phyloP scores from a whole-genome alignment of 108 stramenopile genomes.

The Stephanodiscus triporus region DNA sequence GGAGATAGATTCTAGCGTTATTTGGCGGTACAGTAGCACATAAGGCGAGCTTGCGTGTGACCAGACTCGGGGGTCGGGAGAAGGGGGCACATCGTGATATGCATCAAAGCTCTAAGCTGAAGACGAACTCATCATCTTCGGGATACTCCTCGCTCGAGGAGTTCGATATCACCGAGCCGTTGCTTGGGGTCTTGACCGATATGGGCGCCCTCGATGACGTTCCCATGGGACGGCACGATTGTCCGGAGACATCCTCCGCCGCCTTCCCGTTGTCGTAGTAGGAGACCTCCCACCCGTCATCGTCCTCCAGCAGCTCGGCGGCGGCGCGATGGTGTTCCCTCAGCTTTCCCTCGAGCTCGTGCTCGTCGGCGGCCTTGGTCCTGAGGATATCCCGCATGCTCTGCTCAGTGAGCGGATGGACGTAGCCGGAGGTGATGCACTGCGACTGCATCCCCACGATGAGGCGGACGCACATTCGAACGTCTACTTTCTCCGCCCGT shows the following conservation, averaged over 20 bases:
- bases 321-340: background rate
- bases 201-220: background rate
- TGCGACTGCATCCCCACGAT: constrained; percentile 32
- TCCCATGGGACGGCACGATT: background rate
- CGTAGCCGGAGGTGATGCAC: constrained; percentile 14
- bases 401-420: constrained; percentile 20
- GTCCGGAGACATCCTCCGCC: too few relatives aligned
- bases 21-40: too few relatives aligned
- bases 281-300: background rate
- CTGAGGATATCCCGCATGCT: constrained; percentile 21
- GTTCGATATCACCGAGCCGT: background rate
- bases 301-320: background rate
- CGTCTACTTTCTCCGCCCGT: constrained; percentile 40
- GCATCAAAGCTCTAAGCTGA: constrained; percentile 13
- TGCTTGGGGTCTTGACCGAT: background rate
- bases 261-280: too few relatives aligned
- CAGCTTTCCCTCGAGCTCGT: constrained; percentile 8
- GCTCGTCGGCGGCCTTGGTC: constrained; percentile 27
- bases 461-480: constrained; percentile 46
- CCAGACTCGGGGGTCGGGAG: background rate
- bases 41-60: background rate
- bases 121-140: constrained; percentile 16
- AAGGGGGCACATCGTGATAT: background rate
- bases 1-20: too few relatives aligned
- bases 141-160: background rate